Evolutionary conservation across 108 stramenopile species (phyloP), one percentile per base, ranked within the genome.

Genomic region (Nitzschia palea): DNA sequence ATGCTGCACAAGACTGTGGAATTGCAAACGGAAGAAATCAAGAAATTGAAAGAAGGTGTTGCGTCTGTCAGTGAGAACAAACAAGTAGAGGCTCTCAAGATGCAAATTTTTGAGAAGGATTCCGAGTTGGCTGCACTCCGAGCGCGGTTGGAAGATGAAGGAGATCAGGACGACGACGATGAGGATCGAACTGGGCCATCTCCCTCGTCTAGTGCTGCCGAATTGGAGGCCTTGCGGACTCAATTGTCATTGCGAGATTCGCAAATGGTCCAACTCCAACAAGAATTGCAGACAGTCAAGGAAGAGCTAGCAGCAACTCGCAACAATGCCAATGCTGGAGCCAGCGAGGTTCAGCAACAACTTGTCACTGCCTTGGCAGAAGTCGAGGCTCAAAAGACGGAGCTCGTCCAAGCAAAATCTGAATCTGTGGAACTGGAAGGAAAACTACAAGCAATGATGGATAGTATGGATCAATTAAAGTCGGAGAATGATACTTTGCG

Each of bases 31-130:
- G 70, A 78, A 54, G 78, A 81, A 58, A 72, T 85, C 27, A 60
- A 61, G 33, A 52, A 67, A 23, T 44, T 71, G 25, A 62, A 37
- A 6, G 69, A 35, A 23, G 50, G 55, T 3, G 48, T 50, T 48
- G 55, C 45, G 1, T 60, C 59, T 25, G 34, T 31, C 1, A 40
- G 55, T 25, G 62, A 63, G 18, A 48, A 18, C 3, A 32, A 29
- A 28, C 44, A 65, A 48, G 52, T 48, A 2, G 12, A 45, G 15
- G 50, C 52, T 6, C 52, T 53, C 52, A 52, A 82, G 35, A 54
- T 82, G 62, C 45, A 82, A 33, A 34, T 86, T 3, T 86, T 86
- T 65, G 81, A 82, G 62, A 82, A 82, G 53, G 77, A 86, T 40
- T 70, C 85, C 4, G 85, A 86, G 61, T 40, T 86, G 37, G 85